Conservation (phyloP, 768 basidiomycete genomes). For the Hericium rajendrae region DNA sequence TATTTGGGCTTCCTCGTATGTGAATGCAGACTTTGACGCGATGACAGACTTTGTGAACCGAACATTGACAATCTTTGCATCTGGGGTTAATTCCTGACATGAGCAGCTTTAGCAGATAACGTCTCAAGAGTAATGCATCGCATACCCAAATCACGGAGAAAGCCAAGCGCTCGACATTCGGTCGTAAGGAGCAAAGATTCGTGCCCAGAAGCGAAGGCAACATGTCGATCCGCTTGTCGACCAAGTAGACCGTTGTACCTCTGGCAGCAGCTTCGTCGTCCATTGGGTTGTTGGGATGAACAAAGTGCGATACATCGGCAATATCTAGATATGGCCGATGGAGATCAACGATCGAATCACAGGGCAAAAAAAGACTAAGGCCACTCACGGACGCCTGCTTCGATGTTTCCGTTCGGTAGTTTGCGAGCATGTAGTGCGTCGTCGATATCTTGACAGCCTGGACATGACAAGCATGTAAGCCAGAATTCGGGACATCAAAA, state of each 20-base stretch:
- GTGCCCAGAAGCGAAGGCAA: slow-evolving; percentile 88
- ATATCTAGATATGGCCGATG: slow-evolving; percentile 53
- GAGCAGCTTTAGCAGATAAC: slow-evolving; percentile 3
- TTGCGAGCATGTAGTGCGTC: slow-evolving; percentile 88
- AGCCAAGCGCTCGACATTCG: slow-evolving; percentile 87
- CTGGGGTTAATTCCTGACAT: slow-evolving; percentile 74
- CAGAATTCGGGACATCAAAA: neutral
- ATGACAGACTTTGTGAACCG: slow-evolving; percentile 96
- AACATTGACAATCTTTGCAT: slow-evolving; percentile 84
- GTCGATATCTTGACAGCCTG: slow-evolving; percentile 96
- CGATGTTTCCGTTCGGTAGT: slow-evolving; percentile 88
- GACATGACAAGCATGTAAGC: slow-evolving; percentile 4
- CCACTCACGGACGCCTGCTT: slow-evolving; percentile 93
- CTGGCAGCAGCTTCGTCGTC: slow-evolving; percentile 92
- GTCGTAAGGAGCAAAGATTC: slow-evolving; percentile 88
- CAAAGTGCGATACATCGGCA: slow-evolving; percentile 96
- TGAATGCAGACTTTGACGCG: slow-evolving; percentile 91
- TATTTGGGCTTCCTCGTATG: slow-evolving; percentile 92
- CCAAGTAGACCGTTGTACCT: slow-evolving; percentile 95
- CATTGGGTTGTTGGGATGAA: slow-evolving; percentile 89
- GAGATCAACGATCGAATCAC: neutral
- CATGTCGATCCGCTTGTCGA: slow-evolving; percentile 99
- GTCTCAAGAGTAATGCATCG: neutral
- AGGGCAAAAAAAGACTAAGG: neutral
- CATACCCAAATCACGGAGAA: slow-evolving; percentile 94